Conservation (phyloP, 164 flowering plant genomes). For the Sedum album region DNA sequence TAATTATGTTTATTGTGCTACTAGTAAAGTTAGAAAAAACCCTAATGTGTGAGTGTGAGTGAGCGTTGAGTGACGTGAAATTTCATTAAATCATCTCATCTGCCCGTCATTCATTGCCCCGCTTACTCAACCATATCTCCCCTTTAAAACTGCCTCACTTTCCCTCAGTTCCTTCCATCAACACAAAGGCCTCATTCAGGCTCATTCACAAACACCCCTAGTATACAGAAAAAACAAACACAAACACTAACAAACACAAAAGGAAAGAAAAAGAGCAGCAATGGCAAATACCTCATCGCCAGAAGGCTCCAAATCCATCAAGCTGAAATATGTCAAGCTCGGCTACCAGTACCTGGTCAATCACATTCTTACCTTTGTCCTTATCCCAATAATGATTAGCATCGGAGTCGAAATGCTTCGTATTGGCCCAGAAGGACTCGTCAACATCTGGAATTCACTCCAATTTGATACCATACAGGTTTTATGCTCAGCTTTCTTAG, state of each 20-base stretch:
- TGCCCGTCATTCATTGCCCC: constrained; percentile 8
- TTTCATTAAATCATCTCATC: constrained; percentile 9
- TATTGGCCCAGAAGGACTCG: background rate
- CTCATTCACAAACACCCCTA: background rate
- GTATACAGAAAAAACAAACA: background rate
- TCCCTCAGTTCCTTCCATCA: background rate
- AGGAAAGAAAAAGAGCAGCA: background rate
- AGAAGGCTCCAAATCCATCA: background rate
- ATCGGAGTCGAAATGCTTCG: background rate
- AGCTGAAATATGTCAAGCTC: constrained; percentile 10
- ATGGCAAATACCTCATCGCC: constrained; percentile 8
- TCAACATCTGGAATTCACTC: constrained; percentile 9
- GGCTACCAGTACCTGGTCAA: constrained; percentile 10
- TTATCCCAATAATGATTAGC: constrained; percentile 4
- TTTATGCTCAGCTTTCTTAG: constrained; percentile 1
- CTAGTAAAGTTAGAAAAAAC: background rate
- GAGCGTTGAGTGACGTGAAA: constrained; percentile 11
- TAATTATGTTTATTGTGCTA: background rate
- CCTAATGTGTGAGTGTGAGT: background rate
- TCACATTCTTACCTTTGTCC: constrained; percentile 1
- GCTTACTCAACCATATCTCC: background rate
- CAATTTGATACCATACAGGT: constrained; percentile 5
- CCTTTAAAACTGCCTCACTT: constrained; percentile 7
- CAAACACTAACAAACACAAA: background rate
- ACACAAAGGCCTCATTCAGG: constrained; percentile 4